These are phyloP conservation scores for Cyclocybe cylindracea DNA, from an alignment of 768 basidiomycete species.

Conservation along the genomic window DNA sequence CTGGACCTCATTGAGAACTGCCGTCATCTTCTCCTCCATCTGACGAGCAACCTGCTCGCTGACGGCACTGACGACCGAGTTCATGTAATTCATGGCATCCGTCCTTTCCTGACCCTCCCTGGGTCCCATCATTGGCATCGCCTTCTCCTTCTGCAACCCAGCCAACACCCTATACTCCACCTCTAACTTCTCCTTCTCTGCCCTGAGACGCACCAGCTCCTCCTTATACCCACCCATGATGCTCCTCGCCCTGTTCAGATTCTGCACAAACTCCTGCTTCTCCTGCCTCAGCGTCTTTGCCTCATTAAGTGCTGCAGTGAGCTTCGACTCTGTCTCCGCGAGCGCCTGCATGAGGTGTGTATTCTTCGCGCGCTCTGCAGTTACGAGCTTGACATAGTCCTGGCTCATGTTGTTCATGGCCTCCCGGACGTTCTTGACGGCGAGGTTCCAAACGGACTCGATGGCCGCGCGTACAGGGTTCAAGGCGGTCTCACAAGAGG, in stretches of 20 bases:
- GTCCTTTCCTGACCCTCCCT: not conserved
- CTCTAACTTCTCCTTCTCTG: conserved; percentile 4
- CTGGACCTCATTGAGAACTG: conserved; percentile 12
- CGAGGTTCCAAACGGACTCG: conserved; percentile 6
- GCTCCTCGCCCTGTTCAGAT: not conserved
- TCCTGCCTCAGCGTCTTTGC: not conserved
- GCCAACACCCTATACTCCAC: not conserved
- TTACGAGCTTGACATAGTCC: conserved; percentile 3
- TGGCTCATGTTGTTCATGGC: conserved; percentile 12
- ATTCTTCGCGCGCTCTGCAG: conserved; percentile 3
- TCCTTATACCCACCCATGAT: not conserved
- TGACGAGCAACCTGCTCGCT: conserved; percentile 16
- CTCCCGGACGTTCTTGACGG: not conserved
- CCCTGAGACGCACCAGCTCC: not conserved
- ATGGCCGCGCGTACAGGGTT: conserved; percentile 4
- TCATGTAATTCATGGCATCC: conserved; percentile 13
- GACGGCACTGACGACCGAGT: conserved; percentile 12
- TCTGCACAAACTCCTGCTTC: not conserved
- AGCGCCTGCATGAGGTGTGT: not conserved
- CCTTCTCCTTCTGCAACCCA: too few relatives aligned
- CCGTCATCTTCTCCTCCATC: conserved; percentile 12
- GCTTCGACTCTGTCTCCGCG: not conserved
- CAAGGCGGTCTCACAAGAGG: conserved; percentile 4
- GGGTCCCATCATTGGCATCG: too few relatives aligned
- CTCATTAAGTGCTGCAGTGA: not conserved